phyloP scores from a whole-genome alignment of 768 basidiomycete genomes.

The Cubamyces sp. region DNA sequence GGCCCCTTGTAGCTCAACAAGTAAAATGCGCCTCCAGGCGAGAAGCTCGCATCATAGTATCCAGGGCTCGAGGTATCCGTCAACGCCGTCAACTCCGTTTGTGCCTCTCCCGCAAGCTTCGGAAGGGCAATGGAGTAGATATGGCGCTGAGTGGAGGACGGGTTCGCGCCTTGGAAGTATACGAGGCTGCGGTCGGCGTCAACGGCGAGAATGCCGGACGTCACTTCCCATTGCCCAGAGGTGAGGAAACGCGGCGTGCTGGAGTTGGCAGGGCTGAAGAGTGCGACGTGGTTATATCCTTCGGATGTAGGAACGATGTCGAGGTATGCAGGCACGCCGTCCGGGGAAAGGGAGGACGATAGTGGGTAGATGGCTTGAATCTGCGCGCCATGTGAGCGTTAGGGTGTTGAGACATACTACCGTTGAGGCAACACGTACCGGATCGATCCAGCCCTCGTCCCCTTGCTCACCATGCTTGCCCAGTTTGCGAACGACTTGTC shows the following conservation, averaged over 20 bases:
- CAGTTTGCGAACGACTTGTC: slow-evolving; percentile 71
- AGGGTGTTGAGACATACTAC: no score
- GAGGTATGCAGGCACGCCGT: slow-evolving; percentile 71
- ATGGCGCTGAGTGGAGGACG: slow-evolving; percentile 81
- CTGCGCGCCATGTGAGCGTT: slow-evolving; percentile 38
- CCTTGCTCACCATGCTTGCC: slow-evolving; percentile 85
- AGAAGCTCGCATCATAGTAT: slow-evolving; percentile 74
- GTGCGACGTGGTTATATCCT: slow-evolving; percentile 91
- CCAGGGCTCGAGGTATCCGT: slow-evolving; percentile 57
- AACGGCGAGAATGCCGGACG: slow-evolving; percentile 70
- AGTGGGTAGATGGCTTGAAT: slow-evolving; percentile 66
- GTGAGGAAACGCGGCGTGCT: slow-evolving; percentile 82
- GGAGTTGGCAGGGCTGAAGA: slow-evolving; percentile 79
- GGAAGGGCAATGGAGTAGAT: slow-evolving; percentile 83
- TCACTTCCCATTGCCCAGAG: slow-evolving; percentile 89
- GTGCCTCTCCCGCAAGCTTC: slow-evolving; percentile 37
- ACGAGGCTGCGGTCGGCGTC: slow-evolving; percentile 69
- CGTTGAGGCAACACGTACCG: slow-evolving; percentile 51
- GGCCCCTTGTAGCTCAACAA: slow-evolving; percentile 81
- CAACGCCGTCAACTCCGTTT: slow-evolving; percentile 39
- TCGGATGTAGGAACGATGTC: slow-evolving; percentile 83
- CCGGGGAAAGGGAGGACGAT: slow-evolving; percentile 45
- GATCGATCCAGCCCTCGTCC: slow-evolving; percentile 94
- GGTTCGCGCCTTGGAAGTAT: slow-evolving; percentile 90
- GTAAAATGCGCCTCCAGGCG: slow-evolving; percentile 86